Percentiles rank a stretch among this genome's conserved stretches.
Evolutionary conservation across 2,329 filamentous ascomycete genomes (phyloP).

Genomic region (Cladosporium cucumerinum): DNA sequence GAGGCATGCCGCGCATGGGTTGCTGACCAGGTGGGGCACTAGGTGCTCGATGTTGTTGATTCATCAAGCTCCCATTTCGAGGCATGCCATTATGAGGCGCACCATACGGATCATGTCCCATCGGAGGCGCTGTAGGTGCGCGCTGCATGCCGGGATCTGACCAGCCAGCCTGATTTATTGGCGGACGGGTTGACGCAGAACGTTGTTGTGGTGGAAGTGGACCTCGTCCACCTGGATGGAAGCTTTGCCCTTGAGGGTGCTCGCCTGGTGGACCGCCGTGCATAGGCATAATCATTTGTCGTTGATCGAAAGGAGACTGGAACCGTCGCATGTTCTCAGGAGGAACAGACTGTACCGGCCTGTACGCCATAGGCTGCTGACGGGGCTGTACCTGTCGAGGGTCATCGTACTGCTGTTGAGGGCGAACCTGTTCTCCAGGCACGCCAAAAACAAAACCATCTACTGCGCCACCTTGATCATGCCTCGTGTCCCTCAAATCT

Average conservation of each 20-base stretch:
- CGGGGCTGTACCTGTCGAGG: slow-evolving; percentile 15
- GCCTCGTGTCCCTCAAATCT: not conserved
- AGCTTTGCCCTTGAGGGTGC: slow-evolving; percentile 18
- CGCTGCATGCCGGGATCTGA: slow-evolving; percentile 28
- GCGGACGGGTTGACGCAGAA: slow-evolving; percentile 5
- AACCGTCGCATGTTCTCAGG: slow-evolving; percentile 4
- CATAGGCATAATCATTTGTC: slow-evolving; percentile 22
- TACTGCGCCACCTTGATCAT: not conserved
- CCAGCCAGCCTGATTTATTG: slow-evolving; percentile 22
- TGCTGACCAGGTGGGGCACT: slow-evolving; percentile 27
- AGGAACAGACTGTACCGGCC: slow-evolving; percentile 8
- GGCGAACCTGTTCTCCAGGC: slow-evolving; percentile 6
- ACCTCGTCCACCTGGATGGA: slow-evolving; percentile 4
- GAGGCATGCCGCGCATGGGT: slow-evolving; percentile 22
- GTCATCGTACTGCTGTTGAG: slow-evolving; percentile 14
- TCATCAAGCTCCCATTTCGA: not conserved
- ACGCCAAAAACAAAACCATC: slow-evolving; percentile 22
- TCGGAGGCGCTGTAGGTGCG: slow-evolving; percentile 2
- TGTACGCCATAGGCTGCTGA: slow-evolving; percentile 17
- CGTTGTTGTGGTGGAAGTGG: slow-evolving; percentile 12
- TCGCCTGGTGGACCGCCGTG: slow-evolving; percentile 24
- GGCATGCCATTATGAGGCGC: not conserved
- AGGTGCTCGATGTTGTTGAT: slow-evolving; percentile 17
- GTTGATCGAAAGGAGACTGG: not conserved
- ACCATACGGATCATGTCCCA: slow-evolving; percentile 3